Base-by-base conservation (phyloP, 345 rosid species). In the Camelina sativa region DNA sequence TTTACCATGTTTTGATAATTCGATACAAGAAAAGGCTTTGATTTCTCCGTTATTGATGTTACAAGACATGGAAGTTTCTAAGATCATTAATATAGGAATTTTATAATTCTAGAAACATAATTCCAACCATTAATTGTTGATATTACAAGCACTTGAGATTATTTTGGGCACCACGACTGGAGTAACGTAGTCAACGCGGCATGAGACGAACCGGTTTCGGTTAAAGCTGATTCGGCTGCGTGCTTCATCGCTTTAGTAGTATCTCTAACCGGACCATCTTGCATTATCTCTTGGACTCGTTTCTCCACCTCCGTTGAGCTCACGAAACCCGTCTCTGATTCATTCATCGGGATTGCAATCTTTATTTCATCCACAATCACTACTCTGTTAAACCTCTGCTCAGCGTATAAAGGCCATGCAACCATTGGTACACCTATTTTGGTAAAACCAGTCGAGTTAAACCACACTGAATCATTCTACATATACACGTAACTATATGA, bases 381-480 rank as follows among this genome's bases (percentile, higher is more conserved):
- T 50, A 76, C 71, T 68, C 68, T 78, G 23, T 84, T 84, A 34
- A 58, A 75, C 62, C 76, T 69, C 38, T 85, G 89, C 61, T 84
- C 88, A 32, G 86, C 86, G 32, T 81, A 85, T 4, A 85, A 78
- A 1, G 90, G 86, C 84, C 88, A 85, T 0, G 82, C 80, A 20
- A 79, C 66, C 86, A 86, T 83, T 8, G 88, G 88, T 25, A 84
- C 73, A 0, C 86, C 76, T 73, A 41, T 12, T 11, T 4, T 50
- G 20, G 13, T 23, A 5, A 5, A 12, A 53, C 67, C 32, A 58
- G 34, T 20, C 20, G 8, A n/a, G 2, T 37, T 37, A 37, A 19
- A 71, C 22, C 15, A 55, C 1, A 52, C n/a, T 6, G 3, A 20
- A 52, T 34, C 23, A 34, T 5, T 5, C 2, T 51, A 22, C 25